Evolutionary conservation across 495 filamentous ascomycete genomes (phyloP).

Genomic region (Ascodesmis nigricans): DNA sequence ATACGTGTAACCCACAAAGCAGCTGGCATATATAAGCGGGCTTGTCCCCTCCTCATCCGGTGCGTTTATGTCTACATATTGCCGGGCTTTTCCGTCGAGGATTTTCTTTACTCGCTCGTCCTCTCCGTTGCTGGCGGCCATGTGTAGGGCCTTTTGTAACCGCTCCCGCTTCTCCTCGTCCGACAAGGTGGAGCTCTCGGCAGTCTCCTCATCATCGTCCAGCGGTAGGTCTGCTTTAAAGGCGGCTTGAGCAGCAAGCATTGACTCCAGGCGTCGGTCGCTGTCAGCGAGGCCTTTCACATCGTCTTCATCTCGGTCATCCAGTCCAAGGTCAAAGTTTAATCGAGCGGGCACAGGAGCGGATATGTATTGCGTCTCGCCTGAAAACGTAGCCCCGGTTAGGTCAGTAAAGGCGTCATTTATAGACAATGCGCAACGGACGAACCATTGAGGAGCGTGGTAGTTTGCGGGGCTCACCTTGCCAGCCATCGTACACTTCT

Average conservation of each 20-base stretch:
- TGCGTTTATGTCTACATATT: constrained; percentile 69
- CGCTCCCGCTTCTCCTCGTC: constrained; percentile 55
- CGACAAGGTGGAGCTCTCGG: constrained; percentile 46
- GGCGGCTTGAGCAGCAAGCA: constrained; percentile 83
- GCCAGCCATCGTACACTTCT: constrained; percentile 97
- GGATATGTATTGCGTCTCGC: constrained; percentile 84
- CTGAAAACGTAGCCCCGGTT: constrained; percentile 32
- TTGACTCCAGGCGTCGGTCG: constrained; percentile 75
- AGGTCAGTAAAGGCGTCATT: background rate
- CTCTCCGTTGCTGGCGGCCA: constrained; percentile 95
- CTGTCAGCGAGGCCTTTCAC: constrained; percentile 50
- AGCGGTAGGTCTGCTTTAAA: constrained; percentile 46
- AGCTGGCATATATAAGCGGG: constrained; percentile 92
- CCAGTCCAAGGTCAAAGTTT: constrained; percentile 47
- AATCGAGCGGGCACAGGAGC: constrained; percentile 65
- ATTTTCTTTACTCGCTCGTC: constrained; percentile 57
- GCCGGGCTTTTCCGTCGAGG: constrained; percentile 48
- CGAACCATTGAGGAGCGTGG: constrained; percentile 4
- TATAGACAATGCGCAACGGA: background rate
- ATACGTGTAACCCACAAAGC: constrained; percentile 50
- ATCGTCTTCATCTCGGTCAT: constrained; percentile 46
- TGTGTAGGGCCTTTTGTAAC: constrained; percentile 71
- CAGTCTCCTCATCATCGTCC: constrained; percentile 60
- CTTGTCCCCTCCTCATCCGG: constrained; percentile 89
- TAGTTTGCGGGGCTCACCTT: constrained; percentile 39